Evolutionary conservation across 2,329 filamentous ascomycete species (phyloP), one percentile per base, ranked within the genome.

Genomic region (Aplosporella prunicola): DNA sequence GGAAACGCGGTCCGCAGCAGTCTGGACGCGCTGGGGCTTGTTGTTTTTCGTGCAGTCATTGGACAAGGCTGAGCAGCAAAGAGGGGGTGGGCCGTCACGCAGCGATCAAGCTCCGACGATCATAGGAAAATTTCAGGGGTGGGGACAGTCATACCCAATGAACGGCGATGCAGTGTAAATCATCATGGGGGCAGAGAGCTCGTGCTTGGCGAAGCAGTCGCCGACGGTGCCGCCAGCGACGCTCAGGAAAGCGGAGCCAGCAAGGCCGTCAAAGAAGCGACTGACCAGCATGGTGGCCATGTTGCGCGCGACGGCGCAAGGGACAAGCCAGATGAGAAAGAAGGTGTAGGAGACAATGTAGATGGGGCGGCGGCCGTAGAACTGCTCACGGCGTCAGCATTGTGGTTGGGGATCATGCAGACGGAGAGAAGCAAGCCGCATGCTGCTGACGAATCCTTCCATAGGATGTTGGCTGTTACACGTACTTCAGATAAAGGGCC

Each of bases 151-250:
- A 42, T 48, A 58, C 41, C 69, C 69, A 42, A 74, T 51, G 70
- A 49, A 86, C 15, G 61, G 61, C 15, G 51, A 50, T 5, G 60
- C 66, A 5, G 64, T 67, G 42, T 69, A 93, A 11, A 93, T 65
- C 62, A 86, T 79, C 88, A 94, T 93, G 3, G 87, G 86, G 5
- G 73, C 72, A 18, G 40, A 42, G 18, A 42, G 35, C 22, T 42
- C 40, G 31, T 79, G 64, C 31, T 71, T 69, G 9, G 66, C 63
- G 52, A 89, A 91, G 45, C 89, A 61, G 52, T 93, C 87, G 22
- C 85, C 82, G 11, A 93, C 83, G 0, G 84, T 93, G 9, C 86
- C 85, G 26, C 86, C 87, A 0, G 85, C 82, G 2, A 94, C 85
- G 41, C 65, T 70, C 29, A 76, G 50, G 43, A 76, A 76, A 2